Base-by-base conservation (phyloP, 1,139 yeast genomes). In the Hemisphaericaspora lyxosophila region DNA sequence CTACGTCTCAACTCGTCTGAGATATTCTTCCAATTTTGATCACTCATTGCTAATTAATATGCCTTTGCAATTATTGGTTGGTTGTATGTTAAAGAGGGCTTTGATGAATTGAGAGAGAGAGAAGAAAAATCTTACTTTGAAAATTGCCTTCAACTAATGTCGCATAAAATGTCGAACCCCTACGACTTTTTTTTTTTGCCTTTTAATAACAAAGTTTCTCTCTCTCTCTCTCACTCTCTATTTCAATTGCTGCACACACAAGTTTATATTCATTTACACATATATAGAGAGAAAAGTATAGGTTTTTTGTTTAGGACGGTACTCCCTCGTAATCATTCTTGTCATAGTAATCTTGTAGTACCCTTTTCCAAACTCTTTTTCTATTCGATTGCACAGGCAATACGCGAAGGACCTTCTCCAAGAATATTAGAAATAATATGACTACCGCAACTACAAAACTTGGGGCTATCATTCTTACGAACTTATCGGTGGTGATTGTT, bases 401-500 rank as follows among this genome's bases (percentile, higher is more conserved):
- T 13, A 47, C 49, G 33, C 72, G 43, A 20, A 64, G 45, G 17
- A 64, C 43, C 40, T 62, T 64, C 44, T 69, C 75, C 28, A 62
- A 38, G 26, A 67, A 51, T 4, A 80, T 62, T 6, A 73, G 56
- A 1, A 71, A 33, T 5, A 84, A 42, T 12, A 82, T 51, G 2
- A 78, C 56, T 7, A 70, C 63, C 3, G 83, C 77, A 15, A 86
- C 78, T 1, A 76, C 72, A 9, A 79, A 68, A 11, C 85, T 78
- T 0, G 95, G 89, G 0, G 86, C 75, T 26, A 89, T 64, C 71
- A 83, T 73, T 20, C 75, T 69, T 0, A 79, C 78, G 45, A 86
- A 82, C 40, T 77, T 78, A 35, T 79, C 68, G 28, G 67, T 67
- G 9, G 82, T 68, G 16, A 80, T 70, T 0, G 74, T 72, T 37